A percentile compares a stretch with the other conserved stretches of the same genome.
phyloP scores from a whole-genome alignment of 768 basidiomycete species.

The Clitopilus hobsonii region DNA sequence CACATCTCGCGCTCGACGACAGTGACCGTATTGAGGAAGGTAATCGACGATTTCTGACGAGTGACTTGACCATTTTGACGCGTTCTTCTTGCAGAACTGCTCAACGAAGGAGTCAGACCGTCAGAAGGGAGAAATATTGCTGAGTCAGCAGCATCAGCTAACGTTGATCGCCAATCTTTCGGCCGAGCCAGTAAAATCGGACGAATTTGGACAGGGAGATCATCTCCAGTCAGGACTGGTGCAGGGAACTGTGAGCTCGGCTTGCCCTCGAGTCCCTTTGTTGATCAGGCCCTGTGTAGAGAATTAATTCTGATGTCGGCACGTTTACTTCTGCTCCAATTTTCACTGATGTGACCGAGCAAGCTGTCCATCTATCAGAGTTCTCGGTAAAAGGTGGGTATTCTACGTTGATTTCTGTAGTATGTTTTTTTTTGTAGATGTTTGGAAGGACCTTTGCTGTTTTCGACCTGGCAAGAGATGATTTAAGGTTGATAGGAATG shows the following conservation, averaged over 20 bases:
- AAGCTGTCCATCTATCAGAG: no score
- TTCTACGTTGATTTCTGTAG: no score
- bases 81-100: constrained; percentile 3
- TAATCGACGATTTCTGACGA: constrained; percentile 17
- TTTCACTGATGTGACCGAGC: constrained; percentile 4
- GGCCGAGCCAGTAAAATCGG: neutral
- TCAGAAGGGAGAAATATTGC: neutral
- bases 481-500: constrained; percentile 27
- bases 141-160: neutral
- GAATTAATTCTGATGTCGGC: neutral
- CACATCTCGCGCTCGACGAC: constrained; percentile 32
- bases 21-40: constrained; percentile 18
- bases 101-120: neutral
- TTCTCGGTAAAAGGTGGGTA: no score
- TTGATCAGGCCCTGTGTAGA: neutral
- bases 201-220: neutral
- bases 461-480: constrained; percentile 3
- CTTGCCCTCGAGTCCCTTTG: neutral
- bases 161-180: neutral
- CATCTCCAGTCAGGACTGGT: neutral
- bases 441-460: no score
- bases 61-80: constrained; percentile 17
- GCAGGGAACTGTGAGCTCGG: neutral
- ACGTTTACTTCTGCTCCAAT: neutral
- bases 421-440: no score